Base-by-base conservation (phyloP, 345 rosid genomes). In the Arabis alpina region DNA sequence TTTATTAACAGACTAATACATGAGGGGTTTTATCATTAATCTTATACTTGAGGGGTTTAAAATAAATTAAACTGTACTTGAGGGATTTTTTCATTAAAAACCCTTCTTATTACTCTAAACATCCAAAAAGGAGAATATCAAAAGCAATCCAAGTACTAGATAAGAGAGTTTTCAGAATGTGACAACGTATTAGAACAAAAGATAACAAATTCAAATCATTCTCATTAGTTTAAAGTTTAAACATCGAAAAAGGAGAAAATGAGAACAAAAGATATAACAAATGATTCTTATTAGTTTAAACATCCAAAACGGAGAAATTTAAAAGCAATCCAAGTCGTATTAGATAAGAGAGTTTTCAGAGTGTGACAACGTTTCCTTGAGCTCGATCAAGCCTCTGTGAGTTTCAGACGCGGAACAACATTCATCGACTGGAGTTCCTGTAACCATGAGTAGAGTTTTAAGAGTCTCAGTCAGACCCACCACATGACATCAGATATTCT, bases 341-440 rank as follows among this genome's bases (percentile, higher is more conserved):
- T 10, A 39, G 49, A 23, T 12, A 66, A 67, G 39, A 63, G 41
- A 27, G 45, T 19, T 13, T 23, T 25, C 32, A 8, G 36, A 55
- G 56, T 49, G 49, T 3, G 39, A 28, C 62, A 39, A n/a, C 24
- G 32, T n/a, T 13, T 9, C 19, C 43, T 8, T 27, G 41, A 66
- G 70, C 40, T 36, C 40, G 10, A 61, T 84, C 86, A 88, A 34
- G 86, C 86, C 79, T 84, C 91, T 0, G 67, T 69, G 16, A 92
- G 84, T 48, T 60, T 77, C 60, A 92, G 61, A 50, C 93, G 86
- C 4, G 96, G 96, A 64, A 85, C 87, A 10, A 85, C 79, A 47
- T 92, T 90, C 96, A 92, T 90, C 0, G 98, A 90, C 66, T 86
- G 90, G 40, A 92, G 88, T 73, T 92, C 98, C 95, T 92, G 56